phyloP scores from a whole-genome alignment of 2,329 filamentous ascomycete genomes.

The Fusarium camptoceras region DNA sequence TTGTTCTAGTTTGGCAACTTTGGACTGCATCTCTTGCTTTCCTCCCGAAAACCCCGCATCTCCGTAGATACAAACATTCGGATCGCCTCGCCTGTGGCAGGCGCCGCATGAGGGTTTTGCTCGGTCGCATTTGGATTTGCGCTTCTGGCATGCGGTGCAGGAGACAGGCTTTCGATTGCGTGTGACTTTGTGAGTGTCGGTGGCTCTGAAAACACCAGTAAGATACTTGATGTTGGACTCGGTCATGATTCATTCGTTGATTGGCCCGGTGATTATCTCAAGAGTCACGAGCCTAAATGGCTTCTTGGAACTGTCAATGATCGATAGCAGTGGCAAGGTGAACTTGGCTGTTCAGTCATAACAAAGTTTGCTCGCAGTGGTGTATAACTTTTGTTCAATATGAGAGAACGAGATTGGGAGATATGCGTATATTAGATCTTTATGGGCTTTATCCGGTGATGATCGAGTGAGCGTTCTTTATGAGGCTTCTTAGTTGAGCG shows the following conservation, averaged over 20 bases:
- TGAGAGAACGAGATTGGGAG: background rate
- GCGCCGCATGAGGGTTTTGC: constrained; percentile 54
- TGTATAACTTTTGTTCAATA: background rate
- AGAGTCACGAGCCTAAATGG: too few relatives aligned
- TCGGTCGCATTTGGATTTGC: constrained; percentile 59
- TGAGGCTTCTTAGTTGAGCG: background rate
- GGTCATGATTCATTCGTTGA: constrained; percentile 33
- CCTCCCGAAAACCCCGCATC: constrained; percentile 20
- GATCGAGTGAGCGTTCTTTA: background rate
- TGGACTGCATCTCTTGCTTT: constrained; percentile 54
- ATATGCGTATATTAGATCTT: background rate
- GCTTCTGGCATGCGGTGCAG: constrained; percentile 56
- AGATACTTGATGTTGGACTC: constrained; percentile 38
- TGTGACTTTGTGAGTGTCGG: constrained; percentile 50
- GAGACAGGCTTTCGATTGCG: constrained; percentile 58
- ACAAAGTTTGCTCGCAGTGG: background rate
- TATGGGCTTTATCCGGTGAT: background rate
- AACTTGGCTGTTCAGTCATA: background rate
- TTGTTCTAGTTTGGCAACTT: constrained; percentile 56
- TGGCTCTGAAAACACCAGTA: constrained; percentile 54
- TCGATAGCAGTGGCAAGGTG: background rate
- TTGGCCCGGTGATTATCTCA: background rate
- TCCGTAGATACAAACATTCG: constrained; percentile 50
- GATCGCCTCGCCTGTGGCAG: constrained; percentile 55
- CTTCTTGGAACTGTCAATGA: background rate